A percentile compares a stretch with the other conserved stretches of the same genome.
phyloP scores from a whole-genome alignment of 1,139 yeast species.

The Zygoascus meyerae region DNA sequence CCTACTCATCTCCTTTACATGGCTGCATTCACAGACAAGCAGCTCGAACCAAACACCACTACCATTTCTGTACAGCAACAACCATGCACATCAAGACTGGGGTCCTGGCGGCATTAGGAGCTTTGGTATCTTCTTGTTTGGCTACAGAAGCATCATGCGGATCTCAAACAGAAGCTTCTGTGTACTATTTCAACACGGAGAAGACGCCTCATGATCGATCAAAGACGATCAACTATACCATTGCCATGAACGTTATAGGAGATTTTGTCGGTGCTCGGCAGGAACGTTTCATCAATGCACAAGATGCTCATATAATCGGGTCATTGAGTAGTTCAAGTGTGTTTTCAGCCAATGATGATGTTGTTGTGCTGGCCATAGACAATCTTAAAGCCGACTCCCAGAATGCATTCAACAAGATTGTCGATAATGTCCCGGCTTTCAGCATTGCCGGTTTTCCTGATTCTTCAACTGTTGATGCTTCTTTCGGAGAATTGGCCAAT shows the following conservation, averaged over 20 bases:
- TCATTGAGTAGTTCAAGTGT: slow-evolving; percentile 12
- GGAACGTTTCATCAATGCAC: neutral
- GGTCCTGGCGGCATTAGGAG: neutral
- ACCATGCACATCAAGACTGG: neutral
- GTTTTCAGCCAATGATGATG: slow-evolving; percentile 12
- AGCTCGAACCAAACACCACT: neutral
- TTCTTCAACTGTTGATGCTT: neutral
- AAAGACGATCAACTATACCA: no score
- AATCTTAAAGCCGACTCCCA: slow-evolving; percentile 14
- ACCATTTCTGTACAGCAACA: neutral
- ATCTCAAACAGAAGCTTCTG: slow-evolving; percentile 7
- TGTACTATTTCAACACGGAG: slow-evolving; percentile 6
- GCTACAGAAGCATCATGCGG: neutral
- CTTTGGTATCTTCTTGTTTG: neutral
- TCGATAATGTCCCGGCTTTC: slow-evolving; percentile 21
- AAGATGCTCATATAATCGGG: slow-evolving; percentile 12
- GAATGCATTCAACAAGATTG: slow-evolving; percentile 10
- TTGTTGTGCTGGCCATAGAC: slow-evolving; percentile 24
- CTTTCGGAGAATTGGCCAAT: neutral
- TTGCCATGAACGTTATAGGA: slow-evolving; percentile 11
- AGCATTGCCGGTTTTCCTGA: slow-evolving; percentile 19
- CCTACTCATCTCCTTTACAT: neutral
- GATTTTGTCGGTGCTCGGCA: slow-evolving; percentile 5
- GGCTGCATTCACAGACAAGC: neutral
- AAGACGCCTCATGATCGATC: slow-evolving; percentile 11